Conservation (phyloP, 2,329 filamentous ascomycete species). For the Paradendryphiella salina region DNA sequence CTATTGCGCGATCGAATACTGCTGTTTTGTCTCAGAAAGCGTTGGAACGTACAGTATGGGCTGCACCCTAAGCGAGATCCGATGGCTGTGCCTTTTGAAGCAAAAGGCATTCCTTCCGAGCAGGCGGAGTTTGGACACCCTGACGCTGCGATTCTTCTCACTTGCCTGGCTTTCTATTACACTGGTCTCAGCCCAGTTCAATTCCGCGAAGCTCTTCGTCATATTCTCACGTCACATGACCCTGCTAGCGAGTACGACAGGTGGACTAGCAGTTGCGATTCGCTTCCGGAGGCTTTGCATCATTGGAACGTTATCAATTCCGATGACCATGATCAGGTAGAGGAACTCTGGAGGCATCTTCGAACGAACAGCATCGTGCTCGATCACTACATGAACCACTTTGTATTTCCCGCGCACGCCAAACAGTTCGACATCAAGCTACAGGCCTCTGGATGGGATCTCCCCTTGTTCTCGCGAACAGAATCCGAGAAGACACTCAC, state of each 20-base stretch:
- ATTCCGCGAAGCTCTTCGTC: constrained; percentile 53
- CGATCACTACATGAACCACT: constrained; percentile 63
- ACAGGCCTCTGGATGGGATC: constrained; percentile 68
- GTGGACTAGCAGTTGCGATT: constrained; percentile 49
- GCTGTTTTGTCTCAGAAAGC: constrained; percentile 59
- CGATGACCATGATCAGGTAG: constrained; percentile 53
- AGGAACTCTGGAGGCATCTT: constrained; percentile 58
- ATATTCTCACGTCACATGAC: constrained; percentile 58
- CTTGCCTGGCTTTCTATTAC: constrained; percentile 70
- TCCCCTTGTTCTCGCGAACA: constrained; percentile 46
- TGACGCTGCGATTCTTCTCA: constrained; percentile 67
- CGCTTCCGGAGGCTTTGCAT: constrained; percentile 28
- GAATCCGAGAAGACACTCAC: constrained; percentile 48
- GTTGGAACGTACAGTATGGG: constrained; percentile 69
- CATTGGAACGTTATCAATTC: constrained; percentile 32
- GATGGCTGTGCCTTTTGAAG: constrained; percentile 64
- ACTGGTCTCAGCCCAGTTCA: constrained; percentile 58
- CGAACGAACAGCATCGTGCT: constrained; percentile 58
- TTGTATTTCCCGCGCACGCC: constrained; percentile 65
- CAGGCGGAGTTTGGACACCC: constrained; percentile 70
- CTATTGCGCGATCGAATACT: constrained; percentile 61
- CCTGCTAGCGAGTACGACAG: constrained; percentile 55
- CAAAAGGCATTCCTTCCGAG: constrained; percentile 65
- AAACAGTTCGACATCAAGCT: constrained; percentile 67
- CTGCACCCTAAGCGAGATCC: constrained; percentile 56